phyloP scores from a whole-genome alignment of 2,329 filamentous ascomycete genomes.

The Amylocarpus encephaloides region DNA sequence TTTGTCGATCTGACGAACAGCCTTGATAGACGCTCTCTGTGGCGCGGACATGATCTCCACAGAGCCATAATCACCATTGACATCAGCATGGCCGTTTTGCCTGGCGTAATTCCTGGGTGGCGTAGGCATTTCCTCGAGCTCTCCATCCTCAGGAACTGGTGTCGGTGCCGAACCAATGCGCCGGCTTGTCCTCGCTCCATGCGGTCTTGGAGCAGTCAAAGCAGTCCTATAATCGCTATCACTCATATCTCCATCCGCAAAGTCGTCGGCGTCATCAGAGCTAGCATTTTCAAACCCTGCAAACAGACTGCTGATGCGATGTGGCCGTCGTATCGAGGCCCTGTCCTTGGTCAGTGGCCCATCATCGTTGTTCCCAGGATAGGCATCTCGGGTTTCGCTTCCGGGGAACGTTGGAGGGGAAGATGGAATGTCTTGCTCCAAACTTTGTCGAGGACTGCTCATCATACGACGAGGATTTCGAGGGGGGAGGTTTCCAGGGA shows the following conservation, averaged over 20 bases:
- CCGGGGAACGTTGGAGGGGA: slow-evolving; percentile 38
- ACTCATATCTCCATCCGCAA: slow-evolving; percentile 53
- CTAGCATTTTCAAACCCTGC: slow-evolving; percentile 72
- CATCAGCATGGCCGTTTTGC: slow-evolving; percentile 14
- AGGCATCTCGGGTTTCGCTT: slow-evolving; percentile 53
- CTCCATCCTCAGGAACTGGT: slow-evolving; percentile 26
- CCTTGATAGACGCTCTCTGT: slow-evolving; percentile 15
- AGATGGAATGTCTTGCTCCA: slow-evolving; percentile 41
- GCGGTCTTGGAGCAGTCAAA: slow-evolving; percentile 55
- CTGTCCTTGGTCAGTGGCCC: slow-evolving; percentile 56
- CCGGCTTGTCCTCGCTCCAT: slow-evolving; percentile 12
- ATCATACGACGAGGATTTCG: slow-evolving; percentile 53
- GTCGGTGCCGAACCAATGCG: slow-evolving; percentile 19
- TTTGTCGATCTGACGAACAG: slow-evolving; percentile 28
- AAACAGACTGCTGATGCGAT: slow-evolving; percentile 78
- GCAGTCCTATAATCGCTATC: slow-evolving; percentile 64
- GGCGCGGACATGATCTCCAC: slow-evolving; percentile 20
- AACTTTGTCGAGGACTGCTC: slow-evolving; percentile 36
- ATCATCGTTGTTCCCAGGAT: slow-evolving; percentile 76
- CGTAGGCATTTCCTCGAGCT: slow-evolving; percentile 17
- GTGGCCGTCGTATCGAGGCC: slow-evolving; percentile 56
- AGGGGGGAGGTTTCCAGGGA: slow-evolving; percentile 49
- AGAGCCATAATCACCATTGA: slow-evolving; percentile 16
- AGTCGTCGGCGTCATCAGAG: slow-evolving; percentile 60
- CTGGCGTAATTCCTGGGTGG: slow-evolving; percentile 13